A percentile compares a stretch with the other conserved stretches of the same genome.
Evolutionary conservation across 176 grass and related monocot genomes (phyloP).

Genomic region (Oryza glumipatula): DNA sequence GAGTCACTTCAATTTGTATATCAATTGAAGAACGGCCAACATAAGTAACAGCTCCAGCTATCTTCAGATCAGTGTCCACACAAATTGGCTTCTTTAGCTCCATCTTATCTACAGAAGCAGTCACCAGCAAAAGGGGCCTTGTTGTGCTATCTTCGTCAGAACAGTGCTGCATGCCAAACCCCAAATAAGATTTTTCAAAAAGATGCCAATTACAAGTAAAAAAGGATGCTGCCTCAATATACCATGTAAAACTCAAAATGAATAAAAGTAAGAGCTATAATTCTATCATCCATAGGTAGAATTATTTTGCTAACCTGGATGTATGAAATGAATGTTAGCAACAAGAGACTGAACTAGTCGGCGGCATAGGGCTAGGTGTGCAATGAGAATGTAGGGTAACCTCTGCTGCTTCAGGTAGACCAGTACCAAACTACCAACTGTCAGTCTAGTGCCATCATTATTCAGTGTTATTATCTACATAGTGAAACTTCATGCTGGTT

Average conservation of each 20-base stretch:
- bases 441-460: background rate
- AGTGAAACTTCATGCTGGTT: background rate
- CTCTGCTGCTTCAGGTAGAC: background rate
- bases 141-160: constrained; percentile 94
- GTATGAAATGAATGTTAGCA: constrained; percentile 18
- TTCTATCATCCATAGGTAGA: background rate
- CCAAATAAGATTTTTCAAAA: constrained; percentile 17
- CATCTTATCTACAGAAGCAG: constrained; percentile 96
- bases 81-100: constrained; percentile 76
- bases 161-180: constrained; percentile 66
- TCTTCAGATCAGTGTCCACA: constrained; percentile 81
- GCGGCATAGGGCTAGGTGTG: background rate
- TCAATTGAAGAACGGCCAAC: constrained; percentile 96
- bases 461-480: background rate
- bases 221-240: background rate
- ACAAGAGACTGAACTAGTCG: background rate
- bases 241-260: background rate
- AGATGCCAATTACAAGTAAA: background rate
- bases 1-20: constrained; percentile 97
- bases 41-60: constrained; percentile 88
- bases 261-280: background rate
- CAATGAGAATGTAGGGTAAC: background rate
- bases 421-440: background rate
- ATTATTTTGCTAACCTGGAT: constrained; percentile 6
- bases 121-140: constrained; percentile 87